Evolutionary conservation across 2,329 filamentous ascomycete genomes (phyloP).

Genomic region (Cordyceps sp.): DNA sequence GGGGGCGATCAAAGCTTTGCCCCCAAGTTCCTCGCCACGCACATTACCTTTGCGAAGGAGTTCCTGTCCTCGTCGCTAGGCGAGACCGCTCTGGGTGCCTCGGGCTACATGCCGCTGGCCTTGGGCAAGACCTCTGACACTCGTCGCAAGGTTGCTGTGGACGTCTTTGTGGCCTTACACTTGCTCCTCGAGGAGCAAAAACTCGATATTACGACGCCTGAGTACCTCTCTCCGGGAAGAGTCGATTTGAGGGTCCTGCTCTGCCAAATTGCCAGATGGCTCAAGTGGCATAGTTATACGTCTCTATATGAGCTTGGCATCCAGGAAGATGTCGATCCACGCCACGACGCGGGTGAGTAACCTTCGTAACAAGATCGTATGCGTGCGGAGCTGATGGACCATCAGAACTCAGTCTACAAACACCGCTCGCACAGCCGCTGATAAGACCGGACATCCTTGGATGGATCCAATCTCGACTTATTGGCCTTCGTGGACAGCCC

Average conservation of each 20-base stretch:
- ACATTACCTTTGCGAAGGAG: conserved; percentile 44
- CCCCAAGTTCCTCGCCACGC: conserved; percentile 28
- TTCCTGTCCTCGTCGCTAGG: conserved; percentile 47
- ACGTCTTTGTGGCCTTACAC: conserved; percentile 63
- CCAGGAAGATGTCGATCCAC: conserved; percentile 25
- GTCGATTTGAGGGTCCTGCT: conserved; percentile 53
- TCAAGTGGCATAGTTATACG: conserved; percentile 47
- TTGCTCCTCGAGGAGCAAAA: conserved; percentile 82
- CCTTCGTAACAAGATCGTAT: background rate
- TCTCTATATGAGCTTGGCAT: conserved; percentile 34
- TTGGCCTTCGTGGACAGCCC: conserved; percentile 15
- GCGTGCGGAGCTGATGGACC: background rate
- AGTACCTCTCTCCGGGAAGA: conserved; percentile 24
- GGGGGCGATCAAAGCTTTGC: conserved; percentile 9
- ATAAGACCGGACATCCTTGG: conserved; percentile 26
- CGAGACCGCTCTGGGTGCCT: conserved; percentile 29
- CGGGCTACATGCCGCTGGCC: conserved; percentile 51
- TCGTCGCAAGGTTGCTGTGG: conserved; percentile 43
- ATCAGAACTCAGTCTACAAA: conserved; percentile 15
- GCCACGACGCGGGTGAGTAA: conserved; percentile 22
- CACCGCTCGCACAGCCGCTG: conserved; percentile 15
- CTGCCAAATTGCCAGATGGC: conserved; percentile 67
- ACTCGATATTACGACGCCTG: conserved; percentile 43
- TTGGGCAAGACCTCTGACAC: conserved; percentile 32
- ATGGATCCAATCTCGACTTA: conserved; percentile 34